phyloP scores from a whole-genome alignment of 768 basidiomycete genomes.

The Boletus edulis region DNA sequence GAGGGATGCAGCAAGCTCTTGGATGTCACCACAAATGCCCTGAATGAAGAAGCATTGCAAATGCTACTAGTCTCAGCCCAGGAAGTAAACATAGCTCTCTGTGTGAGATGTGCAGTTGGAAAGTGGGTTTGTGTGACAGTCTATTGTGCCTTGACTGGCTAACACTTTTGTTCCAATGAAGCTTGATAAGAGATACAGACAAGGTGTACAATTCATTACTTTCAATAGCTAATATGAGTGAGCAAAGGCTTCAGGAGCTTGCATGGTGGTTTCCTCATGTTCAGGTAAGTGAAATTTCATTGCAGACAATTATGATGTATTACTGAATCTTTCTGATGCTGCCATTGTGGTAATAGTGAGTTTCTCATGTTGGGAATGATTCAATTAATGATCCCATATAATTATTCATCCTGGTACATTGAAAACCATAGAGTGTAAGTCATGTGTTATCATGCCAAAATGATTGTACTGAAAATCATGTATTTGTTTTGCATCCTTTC shows the following conservation, averaged over 20 bases:
- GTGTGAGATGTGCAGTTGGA: neutral
- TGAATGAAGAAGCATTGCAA: neutral
- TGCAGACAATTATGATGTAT: neutral
- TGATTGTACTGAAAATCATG: no score
- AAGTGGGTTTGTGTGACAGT: neutral
- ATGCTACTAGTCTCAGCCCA: conserved; percentile 5
- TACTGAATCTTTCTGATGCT: no score
- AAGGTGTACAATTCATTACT: neutral
- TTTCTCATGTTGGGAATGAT: no score
- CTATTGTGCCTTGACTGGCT: no score
- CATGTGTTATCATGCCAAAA: no score
- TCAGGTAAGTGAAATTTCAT: neutral
- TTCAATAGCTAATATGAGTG: neutral
- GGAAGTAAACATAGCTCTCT: conserved; percentile 1
- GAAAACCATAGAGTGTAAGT: no score
- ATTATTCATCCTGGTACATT: no score
- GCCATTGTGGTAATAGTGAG: no score
- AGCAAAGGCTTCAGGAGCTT: neutral
- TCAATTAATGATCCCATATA: no score
- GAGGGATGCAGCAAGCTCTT: neutral
- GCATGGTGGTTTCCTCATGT: neutral
- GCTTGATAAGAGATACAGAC: neutral
- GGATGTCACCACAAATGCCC: neutral
- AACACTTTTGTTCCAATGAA: neutral
- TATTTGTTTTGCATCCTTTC: no score